Percentiles rank a stretch among this genome's conserved stretches.
phyloP scores from a whole-genome alignment of 805 yeast species.

The Metschnikowia peoriensis region DNA sequence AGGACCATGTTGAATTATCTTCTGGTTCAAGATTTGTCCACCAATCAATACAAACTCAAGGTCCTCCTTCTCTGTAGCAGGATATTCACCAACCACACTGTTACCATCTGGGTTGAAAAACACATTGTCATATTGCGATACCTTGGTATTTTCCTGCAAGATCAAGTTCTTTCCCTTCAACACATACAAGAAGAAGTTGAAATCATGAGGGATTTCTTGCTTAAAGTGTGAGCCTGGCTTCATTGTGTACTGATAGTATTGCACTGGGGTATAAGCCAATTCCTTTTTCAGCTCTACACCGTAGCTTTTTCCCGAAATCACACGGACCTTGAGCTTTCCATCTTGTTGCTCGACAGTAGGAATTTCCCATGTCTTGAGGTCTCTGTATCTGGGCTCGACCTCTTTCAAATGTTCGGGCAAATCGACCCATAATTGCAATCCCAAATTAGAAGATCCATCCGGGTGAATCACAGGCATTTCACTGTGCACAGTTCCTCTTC shows the following conservation, averaged over 20 bases:
- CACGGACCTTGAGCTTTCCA: constrained; percentile 59
- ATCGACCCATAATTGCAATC: constrained; percentile 73
- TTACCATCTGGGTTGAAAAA: constrained; percentile 75
- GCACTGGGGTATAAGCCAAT: constrained; percentile 78
- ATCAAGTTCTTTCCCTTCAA: constrained; percentile 55
- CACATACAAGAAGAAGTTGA: constrained; percentile 69
- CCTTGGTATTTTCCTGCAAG: constrained; percentile 37
- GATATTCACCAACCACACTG: constrained; percentile 46
- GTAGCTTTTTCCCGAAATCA: constrained; percentile 73
- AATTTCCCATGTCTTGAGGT: constrained; percentile 64
- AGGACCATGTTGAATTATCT: constrained; percentile 87
- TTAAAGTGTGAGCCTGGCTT: constrained; percentile 62
- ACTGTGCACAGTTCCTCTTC: constrained; percentile 79
- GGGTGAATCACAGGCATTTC: constrained; percentile 73
- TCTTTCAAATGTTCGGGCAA: constrained; percentile 20
- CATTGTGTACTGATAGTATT: constrained; percentile 61
- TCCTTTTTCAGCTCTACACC: constrained; percentile 74
- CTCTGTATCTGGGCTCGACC: constrained; percentile 73
- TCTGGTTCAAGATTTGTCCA: constrained; percentile 71
- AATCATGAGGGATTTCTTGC: constrained; percentile 58
- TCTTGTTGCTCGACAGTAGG: constrained; percentile 68
- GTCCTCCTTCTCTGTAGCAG: constrained; percentile 35
- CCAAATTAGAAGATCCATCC: constrained; percentile 29
- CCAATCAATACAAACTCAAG: constrained; percentile 73
- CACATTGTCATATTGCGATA: constrained; percentile 46